Evolutionary conservation across 176 grass and related monocot genomes (phyloP).

Genomic region (Eleusine indica): DNA sequence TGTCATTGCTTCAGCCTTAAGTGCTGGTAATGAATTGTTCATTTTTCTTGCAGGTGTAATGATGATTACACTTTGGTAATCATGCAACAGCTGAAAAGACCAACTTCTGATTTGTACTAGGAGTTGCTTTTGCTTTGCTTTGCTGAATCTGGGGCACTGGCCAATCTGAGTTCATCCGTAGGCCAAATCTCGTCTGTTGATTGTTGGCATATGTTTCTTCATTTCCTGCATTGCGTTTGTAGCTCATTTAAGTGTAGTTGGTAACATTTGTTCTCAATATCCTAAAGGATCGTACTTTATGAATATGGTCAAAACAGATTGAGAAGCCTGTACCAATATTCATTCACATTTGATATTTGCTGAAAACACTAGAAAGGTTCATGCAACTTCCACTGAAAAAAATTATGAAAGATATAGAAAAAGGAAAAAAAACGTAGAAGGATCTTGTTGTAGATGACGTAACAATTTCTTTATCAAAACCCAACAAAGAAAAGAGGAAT

Average conservation of each 20-base stretch:
- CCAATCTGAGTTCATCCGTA: no score
- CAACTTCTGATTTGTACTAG: not conserved
- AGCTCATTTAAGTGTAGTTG: not conserved
- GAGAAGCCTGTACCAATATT: no score
- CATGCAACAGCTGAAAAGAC: not conserved
- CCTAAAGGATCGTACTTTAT: no score
- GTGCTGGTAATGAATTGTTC: not conserved
- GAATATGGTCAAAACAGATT: no score
- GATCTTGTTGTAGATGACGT: not conserved
- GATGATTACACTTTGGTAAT: not conserved
- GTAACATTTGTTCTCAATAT: not conserved
- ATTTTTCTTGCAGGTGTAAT: not conserved
- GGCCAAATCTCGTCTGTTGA: no score
- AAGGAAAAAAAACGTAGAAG: not conserved
- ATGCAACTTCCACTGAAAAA: not conserved
- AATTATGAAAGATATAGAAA: not conserved
- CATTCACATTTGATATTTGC: not conserved
- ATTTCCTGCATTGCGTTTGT: no score
- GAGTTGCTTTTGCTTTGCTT: not conserved
- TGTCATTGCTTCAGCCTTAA: no score
- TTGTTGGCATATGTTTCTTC: no score
- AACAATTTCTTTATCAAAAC: no score
- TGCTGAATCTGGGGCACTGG: no score
- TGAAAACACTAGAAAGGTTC: not conserved
- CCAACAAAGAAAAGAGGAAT: no score